Conservation (phyloP, 257 asterid genomes). For the Mitragyna speciosa region DNA sequence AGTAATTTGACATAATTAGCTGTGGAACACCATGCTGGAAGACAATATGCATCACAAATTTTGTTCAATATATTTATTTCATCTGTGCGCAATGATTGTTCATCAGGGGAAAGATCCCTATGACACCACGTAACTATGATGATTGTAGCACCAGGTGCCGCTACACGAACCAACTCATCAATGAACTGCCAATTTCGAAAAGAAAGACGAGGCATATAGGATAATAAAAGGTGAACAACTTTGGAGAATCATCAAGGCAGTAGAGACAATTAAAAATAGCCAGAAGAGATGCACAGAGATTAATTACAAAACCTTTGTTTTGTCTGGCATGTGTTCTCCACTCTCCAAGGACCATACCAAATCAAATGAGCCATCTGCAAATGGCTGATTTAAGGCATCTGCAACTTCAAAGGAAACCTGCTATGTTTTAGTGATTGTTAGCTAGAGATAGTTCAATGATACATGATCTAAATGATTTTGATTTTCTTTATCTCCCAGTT, state of each 20-base stretch:
- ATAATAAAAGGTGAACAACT: not conserved
- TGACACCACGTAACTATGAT: constrained; percentile 98
- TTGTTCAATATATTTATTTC: constrained; percentile 62
- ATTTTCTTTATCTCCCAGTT: not conserved
- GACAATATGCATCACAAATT: constrained; percentile 74
- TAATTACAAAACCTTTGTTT: constrained; percentile 59
- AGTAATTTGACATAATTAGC: constrained; percentile 76
- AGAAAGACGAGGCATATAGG: not conserved
- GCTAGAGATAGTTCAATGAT: not conserved
- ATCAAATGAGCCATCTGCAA: constrained; percentile 79
- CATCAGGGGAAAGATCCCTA: constrained; percentile 77
- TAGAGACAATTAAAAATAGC: not conserved
- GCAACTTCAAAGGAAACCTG: constrained; percentile 93
- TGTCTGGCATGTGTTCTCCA: constrained; percentile 99
- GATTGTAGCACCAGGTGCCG: constrained; percentile 91
- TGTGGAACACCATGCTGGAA: constrained; percentile 93
- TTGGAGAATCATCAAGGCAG: not conserved
- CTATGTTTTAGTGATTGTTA: constrained; percentile 5
- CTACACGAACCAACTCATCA: constrained; percentile 84
- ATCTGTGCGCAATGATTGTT: constrained; percentile 56
- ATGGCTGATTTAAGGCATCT: constrained; percentile 94
- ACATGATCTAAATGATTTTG: not conserved
- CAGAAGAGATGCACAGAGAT: not conserved
- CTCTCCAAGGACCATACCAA: constrained; percentile 99
- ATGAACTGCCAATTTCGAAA: constrained; percentile 55